Conservation (phyloP, 1,284 basidiomycete species). For the Fistulina hepatica region DNA sequence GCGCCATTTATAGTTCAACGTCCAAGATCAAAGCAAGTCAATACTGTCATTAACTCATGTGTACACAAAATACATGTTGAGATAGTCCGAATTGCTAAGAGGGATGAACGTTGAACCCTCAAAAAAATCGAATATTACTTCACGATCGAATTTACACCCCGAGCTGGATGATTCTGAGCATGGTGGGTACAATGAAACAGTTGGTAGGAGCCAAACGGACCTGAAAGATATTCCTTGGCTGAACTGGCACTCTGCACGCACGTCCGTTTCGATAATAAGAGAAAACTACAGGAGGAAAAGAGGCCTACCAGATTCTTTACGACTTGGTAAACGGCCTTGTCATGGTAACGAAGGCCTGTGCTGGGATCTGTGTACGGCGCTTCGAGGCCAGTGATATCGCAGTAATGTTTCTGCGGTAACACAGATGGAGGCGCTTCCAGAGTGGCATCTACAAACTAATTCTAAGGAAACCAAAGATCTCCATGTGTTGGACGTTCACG, state of each 20-base stretch:
- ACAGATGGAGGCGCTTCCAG: conserved; percentile 82
- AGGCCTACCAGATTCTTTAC: conserved; percentile 64
- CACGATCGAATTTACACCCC: conserved; percentile 39
- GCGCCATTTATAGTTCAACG: too few species aligned
- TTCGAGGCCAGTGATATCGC: conserved; percentile 81
- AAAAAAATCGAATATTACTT: too few species aligned
- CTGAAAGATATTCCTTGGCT: conserved; percentile 42
- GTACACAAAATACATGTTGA: too few species aligned
- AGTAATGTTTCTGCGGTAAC: conserved; percentile 68
- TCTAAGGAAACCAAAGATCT: conserved; percentile 1
- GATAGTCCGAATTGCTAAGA: too few species aligned
- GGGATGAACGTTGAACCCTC: too few species aligned
- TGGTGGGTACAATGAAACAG: conserved; percentile 1
- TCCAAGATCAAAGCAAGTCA: too few species aligned
- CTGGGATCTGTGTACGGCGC: conserved; percentile 80
- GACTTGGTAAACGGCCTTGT: conserved; percentile 77
- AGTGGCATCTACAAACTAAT: conserved; percentile 48
- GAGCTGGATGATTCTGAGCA: conserved; percentile 20
- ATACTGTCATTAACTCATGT: too few species aligned
- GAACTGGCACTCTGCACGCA: conserved; percentile 31
- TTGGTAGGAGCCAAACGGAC: conserved; percentile 19
- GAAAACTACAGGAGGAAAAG: not conserved
- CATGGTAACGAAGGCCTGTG: conserved; percentile 73
- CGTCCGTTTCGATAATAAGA: not conserved
- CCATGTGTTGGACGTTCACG: conserved; percentile 15